Percentiles rank a stretch among this genome's conserved stretches.
These are phyloP conservation scores for Diaporthe sp. DNA, from an alignment of 2,329 filamentous ascomycete species.

Conservation along the genomic window DNA sequence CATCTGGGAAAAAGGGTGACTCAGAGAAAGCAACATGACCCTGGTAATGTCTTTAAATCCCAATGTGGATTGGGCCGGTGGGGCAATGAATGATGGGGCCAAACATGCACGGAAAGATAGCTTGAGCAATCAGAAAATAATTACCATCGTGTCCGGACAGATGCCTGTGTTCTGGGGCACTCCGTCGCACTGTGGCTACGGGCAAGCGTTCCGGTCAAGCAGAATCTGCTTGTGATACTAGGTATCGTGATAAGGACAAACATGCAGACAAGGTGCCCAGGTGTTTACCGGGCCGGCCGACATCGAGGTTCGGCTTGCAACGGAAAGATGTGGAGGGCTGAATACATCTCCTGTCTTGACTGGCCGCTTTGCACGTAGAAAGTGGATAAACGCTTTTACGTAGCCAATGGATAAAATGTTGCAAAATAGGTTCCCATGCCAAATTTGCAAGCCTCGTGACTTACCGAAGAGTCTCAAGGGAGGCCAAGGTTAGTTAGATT, in stretches of 20 bases:
- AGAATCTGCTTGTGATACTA: not conserved
- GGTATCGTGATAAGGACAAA: not conserved
- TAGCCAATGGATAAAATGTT: not conserved
- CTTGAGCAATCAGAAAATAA: slow-evolving; percentile 15
- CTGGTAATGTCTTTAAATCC: slow-evolving; percentile 7
- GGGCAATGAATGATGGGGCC: slow-evolving; percentile 1
- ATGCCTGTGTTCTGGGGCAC: not conserved
- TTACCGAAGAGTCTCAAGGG: not conserved
- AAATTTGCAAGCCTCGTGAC: not conserved
- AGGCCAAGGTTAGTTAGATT: not conserved
- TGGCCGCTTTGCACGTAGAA: not conserved
- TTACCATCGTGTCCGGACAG: too few relatives aligned
- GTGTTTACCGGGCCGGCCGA: not conserved
- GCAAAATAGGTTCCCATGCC: not conserved
- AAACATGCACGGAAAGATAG: slow-evolving; percentile 6
- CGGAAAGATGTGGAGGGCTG: slow-evolving; percentile 24
- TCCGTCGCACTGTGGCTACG: not conserved
- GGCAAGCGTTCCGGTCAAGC: too few relatives aligned
- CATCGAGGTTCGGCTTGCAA: slow-evolving; percentile 16
- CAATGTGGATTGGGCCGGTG: not conserved
- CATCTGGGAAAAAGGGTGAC: not conserved
- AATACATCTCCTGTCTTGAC: not conserved
- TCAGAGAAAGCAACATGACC: not conserved
- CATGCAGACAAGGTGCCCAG: too few relatives aligned
- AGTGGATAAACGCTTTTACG: too few relatives aligned